Percentiles rank a stretch among this genome's conserved stretches.
phyloP scores from a whole-genome alignment of 345 rosid species.

The Abelmoschus esculentus region DNA sequence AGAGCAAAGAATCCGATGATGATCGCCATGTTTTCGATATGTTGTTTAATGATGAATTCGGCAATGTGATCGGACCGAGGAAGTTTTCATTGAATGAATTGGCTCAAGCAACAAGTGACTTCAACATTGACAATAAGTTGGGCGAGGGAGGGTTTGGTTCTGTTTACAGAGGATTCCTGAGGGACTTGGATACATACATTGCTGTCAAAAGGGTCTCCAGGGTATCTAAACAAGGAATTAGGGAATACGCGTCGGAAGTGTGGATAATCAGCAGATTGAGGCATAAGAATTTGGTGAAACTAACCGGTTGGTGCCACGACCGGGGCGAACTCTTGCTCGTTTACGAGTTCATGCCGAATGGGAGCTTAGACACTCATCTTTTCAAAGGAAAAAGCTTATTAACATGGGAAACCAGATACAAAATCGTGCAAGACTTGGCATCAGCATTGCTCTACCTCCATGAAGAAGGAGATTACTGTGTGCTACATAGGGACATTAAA shows the following conservation, averaged over 20 bases:
- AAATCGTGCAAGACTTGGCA: slow-evolving; percentile 23
- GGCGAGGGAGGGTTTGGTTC: slow-evolving; percentile 23
- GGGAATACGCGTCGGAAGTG: slow-evolving; percentile 15
- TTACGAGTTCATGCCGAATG: slow-evolving; percentile 35
- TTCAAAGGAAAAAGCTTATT: slow-evolving; percentile 15
- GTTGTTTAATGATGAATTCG: background rate
- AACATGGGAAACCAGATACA: slow-evolving; percentile 19
- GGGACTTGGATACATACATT: background rate
- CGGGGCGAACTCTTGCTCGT: slow-evolving; percentile 30
- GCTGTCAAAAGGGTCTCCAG: slow-evolving; percentile 19
- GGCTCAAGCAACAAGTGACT: background rate
- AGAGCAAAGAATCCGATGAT: slow-evolving; percentile 17
- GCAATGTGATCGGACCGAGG: slow-evolving; percentile 3
- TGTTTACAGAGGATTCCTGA: slow-evolving; percentile 15
- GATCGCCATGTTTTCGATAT: background rate
- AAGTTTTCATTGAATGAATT: background rate
- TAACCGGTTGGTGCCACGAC: slow-evolving; percentile 45
- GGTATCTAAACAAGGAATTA: slow-evolving; percentile 12
- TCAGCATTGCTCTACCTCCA: slow-evolving; percentile 21
- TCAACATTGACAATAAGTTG: slow-evolving; percentile 1
- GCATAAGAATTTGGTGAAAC: slow-evolving; percentile 23
- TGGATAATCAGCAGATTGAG: slow-evolving; percentile 21
- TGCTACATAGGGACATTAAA: slow-evolving; percentile 29
- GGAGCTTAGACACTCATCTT: slow-evolving; percentile 30
- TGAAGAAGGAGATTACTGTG: slow-evolving; percentile 18